Evolutionary conservation across 1,284 basidiomycete genomes (phyloP), one percentile per base, ranked within the genome.

Genomic region (Heterobasidion irregulare): DNA sequence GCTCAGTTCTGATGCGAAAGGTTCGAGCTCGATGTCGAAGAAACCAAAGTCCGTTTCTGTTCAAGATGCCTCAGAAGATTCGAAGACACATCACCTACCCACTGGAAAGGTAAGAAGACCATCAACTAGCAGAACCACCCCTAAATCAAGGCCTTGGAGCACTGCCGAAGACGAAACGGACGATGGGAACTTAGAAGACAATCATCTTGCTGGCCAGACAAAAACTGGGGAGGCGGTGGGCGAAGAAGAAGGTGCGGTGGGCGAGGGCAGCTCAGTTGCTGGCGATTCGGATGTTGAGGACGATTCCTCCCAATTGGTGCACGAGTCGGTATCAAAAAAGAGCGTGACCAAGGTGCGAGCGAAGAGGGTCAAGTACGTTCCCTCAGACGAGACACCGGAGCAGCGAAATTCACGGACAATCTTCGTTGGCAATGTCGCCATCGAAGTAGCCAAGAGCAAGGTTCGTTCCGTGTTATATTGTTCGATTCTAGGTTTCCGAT

Each of bases 371-470:
- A 75, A 74, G 58, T 79, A 76, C 61, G 73, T 77, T 0, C 89
- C 89, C 0, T 62, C 70, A 26, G 82, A 80, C 53, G 92, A 95
- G 69, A 86, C 86, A 0, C 64, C 76, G 9, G 83, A 81, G 54
- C 82, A 81, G 57, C 78, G 88, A 52, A 85, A 97, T 65, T 76
- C 80, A 16, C 81, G 95, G 33, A 97, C 95, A 1, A 75, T 98
- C 53, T 99, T 98, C 67, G 71, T 99, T n/a, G 96, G 96, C 9
- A 98, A 98, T 67, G 73, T 98, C 0, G 82, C 86, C 2, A 75
- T 90, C 2, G 84, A 89, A 6, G 81, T 89, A 8, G 85, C 83
- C 15, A 87, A 88, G 55, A 84, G 80, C 63, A 86, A 84, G 69
- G 93, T 93, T 41, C 50, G 13, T 50, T 38, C 49, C 46, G 44